Evolutionary conservation across 2,329 filamentous ascomycete species (phyloP).

Genomic region (Drechslerella dactyloides): DNA sequence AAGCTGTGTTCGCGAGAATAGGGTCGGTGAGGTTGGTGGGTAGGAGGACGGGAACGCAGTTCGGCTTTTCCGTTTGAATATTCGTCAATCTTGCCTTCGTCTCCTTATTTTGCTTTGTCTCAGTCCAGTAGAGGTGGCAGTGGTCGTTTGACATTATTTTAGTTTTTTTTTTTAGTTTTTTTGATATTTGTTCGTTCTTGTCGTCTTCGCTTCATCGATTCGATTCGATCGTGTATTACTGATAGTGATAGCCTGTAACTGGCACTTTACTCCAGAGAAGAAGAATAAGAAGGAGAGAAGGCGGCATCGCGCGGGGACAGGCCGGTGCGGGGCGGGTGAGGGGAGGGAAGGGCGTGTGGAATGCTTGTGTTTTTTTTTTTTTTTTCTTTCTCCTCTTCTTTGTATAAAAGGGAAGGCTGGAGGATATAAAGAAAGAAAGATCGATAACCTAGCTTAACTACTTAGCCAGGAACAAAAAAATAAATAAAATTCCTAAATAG

Average conservation of each 20-base stretch:
- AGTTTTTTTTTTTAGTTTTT: slow-evolving; percentile 29
- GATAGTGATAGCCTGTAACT: slow-evolving; percentile 47
- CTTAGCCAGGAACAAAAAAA: slow-evolving; percentile 5
- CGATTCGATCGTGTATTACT: slow-evolving; percentile 49
- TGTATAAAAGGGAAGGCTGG: not conserved
- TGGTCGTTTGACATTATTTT: not conserved
- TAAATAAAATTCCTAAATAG: slow-evolving; percentile 7
- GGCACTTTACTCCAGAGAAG: not conserved
- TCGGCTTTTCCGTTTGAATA: no score
- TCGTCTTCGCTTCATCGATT: slow-evolving; percentile 36
- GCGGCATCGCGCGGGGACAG: not conserved
- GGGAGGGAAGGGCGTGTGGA: not conserved
- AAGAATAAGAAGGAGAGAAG: slow-evolving; percentile 13
- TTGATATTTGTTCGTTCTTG: slow-evolving; percentile 11
- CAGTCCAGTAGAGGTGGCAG: no score
- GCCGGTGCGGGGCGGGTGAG: not conserved
- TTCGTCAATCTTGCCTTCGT: not conserved
- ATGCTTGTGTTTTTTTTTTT: slow-evolving; percentile 16
- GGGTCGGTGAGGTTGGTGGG: no score
- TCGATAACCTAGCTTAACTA: slow-evolving; percentile 13
- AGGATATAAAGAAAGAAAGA: slow-evolving; percentile 13
- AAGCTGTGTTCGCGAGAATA: not conserved
- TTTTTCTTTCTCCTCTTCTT: slow-evolving; percentile 14
- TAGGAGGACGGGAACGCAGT: no score
- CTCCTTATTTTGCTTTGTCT: no score